Evolutionary conservation across 768 basidiomycete species (phyloP).

Genomic region (Podaxis sp.): DNA sequence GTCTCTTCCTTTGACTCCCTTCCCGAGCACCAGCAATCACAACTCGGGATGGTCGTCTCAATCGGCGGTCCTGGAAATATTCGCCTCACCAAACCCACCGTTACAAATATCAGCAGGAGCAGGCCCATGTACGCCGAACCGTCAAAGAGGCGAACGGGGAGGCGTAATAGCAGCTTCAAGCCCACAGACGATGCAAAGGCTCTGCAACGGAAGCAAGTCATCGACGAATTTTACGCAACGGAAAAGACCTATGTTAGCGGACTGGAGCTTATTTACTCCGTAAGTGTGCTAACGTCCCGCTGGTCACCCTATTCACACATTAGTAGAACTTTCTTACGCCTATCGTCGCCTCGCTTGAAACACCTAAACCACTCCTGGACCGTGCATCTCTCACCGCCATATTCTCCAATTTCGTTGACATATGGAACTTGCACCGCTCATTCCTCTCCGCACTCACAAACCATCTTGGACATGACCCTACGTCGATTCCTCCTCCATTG

Average conservation of each 20-base stretch:
- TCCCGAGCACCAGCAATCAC: conserved; percentile 46
- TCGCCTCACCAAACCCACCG: conserved; percentile 15
- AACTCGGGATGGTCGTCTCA: conserved; percentile 16
- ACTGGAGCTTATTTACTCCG: conserved; percentile 79
- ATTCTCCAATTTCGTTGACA: conserved; percentile 89
- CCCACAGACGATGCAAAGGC: conserved; percentile 44
- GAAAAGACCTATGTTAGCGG: conserved; percentile 82
- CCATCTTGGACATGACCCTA: conserved; percentile 31
- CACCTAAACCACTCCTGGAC: conserved; percentile 64
- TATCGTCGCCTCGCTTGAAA: conserved; percentile 73
- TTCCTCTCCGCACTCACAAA: conserved; percentile 63
- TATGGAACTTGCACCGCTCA: conserved; percentile 84
- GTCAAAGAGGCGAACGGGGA: conserved; percentile 35
- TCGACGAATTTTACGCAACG: conserved; percentile 81
- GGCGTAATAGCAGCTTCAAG: conserved; percentile 36
- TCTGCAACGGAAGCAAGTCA: conserved; percentile 61
- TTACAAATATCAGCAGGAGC: conserved; percentile 25
- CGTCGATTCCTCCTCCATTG: conserved; percentile 30
- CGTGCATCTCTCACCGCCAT: conserved; percentile 68
- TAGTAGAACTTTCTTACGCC: conserved; percentile 79
- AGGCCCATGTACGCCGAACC: conserved; percentile 40
- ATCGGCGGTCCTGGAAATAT: conserved; percentile 15
- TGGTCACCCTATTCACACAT: conserved; percentile 2
- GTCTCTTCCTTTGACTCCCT: conserved; percentile 74
- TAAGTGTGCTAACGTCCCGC: conserved; percentile 33